Conservation (phyloP, 495 filamentous ascomycete species). For the Glutinoglossum americanum region DNA sequence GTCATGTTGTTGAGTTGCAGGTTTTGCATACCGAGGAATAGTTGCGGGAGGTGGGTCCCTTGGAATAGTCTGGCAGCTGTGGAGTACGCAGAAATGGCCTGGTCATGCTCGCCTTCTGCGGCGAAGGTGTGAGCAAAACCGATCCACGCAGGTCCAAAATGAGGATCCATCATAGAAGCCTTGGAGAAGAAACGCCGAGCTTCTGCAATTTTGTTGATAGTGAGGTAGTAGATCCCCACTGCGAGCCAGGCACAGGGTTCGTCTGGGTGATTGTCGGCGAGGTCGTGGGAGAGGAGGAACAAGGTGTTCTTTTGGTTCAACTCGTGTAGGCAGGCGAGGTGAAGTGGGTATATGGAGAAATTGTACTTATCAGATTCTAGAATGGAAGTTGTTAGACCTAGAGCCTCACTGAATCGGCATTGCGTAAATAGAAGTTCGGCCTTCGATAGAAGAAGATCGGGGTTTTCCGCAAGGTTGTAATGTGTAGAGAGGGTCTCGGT, state of each 20-base stretch:
- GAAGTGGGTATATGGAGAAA: conserved; percentile 70
- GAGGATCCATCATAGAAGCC: conserved; percentile 87
- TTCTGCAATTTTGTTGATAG: conserved; percentile 74
- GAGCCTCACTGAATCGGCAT: conserved; percentile 74
- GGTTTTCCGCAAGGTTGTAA: conserved; percentile 71
- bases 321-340: conserved; percentile 82
- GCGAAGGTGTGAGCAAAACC: conserved; percentile 98
- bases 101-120: conserved; percentile 98
- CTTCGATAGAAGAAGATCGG: conserved; percentile 79
- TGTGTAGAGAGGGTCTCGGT: conserved; percentile 80
- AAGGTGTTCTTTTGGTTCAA: conserved; percentile 67
- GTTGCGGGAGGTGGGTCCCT: conserved; percentile 85
- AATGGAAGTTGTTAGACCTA: conserved; percentile 63
- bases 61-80: conserved; percentile 91
- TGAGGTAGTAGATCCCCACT: conserved; percentile 86
- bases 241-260: conserved; percentile 83
- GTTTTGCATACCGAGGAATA: conserved; percentile 98
- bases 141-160: conserved; percentile 97
- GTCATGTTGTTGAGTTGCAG: conserved; percentile 87
- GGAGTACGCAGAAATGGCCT: conserved; percentile 93
- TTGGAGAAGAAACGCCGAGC: conserved; percentile 92
- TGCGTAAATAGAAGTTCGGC: conserved; percentile 88
- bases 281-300: conserved; percentile 82
- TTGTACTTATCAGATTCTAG: conserved; percentile 69
- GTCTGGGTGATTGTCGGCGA: conserved; percentile 79